Evolutionary conservation across 2,329 filamentous ascomycete species (phyloP), one percentile per base, ranked within the genome.

Genomic region (Graphilbum sp.): DNA sequence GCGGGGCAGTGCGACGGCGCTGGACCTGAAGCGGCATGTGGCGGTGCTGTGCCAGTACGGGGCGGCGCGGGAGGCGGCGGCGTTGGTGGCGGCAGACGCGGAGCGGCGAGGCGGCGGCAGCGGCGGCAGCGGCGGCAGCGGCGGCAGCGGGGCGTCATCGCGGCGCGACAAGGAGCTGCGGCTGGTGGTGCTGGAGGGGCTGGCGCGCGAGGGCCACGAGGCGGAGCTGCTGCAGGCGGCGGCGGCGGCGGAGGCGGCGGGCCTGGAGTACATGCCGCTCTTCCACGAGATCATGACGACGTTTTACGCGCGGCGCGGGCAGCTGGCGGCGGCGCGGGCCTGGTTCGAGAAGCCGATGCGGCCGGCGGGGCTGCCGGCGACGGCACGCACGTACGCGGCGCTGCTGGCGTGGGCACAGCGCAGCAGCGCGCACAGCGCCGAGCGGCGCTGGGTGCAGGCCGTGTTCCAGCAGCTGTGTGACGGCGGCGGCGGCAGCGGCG

Each of bases 341-440:
- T 84, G 85, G 72, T 86, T 80, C 48, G 57, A 67, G 18, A 70
- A 68, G 43, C 62, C 68, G 2, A 58, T 75, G 4, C 49, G 57
- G 3, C 49, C 57, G 13, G 52, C 51, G 21, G 52, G 52, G 17
- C 47, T 54, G 31, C 49, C 54, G 41, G 64, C 67, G 2, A 63
- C 60, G 12, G 48, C 61, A 6, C 45, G 53, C 12, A 63, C 72
- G 1, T 69, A 74, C 45, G 55, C 60, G 35, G 64, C 65, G 31
- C 54, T 79, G n/a, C 55, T 83, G 29, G 63, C 63, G 31, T 75
- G 78, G 46, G 75, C 73, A 37, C 63, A 70, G 38, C 65, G 70
- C 15, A 27, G 37, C 33, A 30, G 23, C 17, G 30, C 30, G n/a
- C 5, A 15, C 2, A 32, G 32, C 12, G 43, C 34, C 19, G 62